Conservation (phyloP, 805 yeast genomes). For the Nakazawaea sp. region DNA sequence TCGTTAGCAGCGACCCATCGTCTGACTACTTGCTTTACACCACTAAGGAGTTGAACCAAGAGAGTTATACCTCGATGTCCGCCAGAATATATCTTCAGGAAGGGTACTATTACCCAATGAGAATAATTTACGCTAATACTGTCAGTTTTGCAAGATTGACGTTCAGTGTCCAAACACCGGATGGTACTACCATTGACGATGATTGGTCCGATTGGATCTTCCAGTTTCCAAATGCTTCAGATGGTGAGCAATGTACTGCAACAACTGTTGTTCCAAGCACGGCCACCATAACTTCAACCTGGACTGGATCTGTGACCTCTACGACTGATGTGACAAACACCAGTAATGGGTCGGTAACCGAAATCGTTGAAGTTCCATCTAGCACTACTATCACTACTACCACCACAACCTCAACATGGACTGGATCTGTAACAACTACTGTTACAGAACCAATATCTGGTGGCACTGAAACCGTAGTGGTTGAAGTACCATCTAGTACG, state of each 20-base stretch:
- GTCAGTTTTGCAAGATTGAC: conserved; percentile 13
- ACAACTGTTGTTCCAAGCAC: conserved; percentile 6
- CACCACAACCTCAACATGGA: not conserved
- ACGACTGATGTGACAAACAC: conserved; percentile 11
- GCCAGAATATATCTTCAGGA: not conserved
- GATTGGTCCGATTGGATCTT: conserved; percentile 8
- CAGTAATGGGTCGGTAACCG: not conserved
- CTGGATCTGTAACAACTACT: not conserved
- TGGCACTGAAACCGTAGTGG: not conserved
- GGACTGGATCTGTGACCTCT: not conserved
- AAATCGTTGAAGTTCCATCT: not conserved
- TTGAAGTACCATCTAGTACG: not conserved
- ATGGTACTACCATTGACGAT: conserved; percentile 16
- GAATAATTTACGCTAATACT: conserved; percentile 19
- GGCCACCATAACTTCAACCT: no score
- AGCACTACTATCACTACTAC: not conserved
- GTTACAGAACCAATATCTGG: not conserved
- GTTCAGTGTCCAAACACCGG: conserved; percentile 17
- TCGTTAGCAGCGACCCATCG: not conserved
- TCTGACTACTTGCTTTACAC: conserved; percentile 1
- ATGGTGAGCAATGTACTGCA: conserved; percentile 5
- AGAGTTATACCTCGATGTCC: not conserved
- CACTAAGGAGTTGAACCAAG: not conserved
- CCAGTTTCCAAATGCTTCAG: not conserved
- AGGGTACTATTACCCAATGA: conserved; percentile 23